Evolutionary conservation across 2,329 filamentous ascomycete genomes (phyloP), one percentile per base, ranked within the genome.

Genomic region (Penicillium thymicola): DNA sequence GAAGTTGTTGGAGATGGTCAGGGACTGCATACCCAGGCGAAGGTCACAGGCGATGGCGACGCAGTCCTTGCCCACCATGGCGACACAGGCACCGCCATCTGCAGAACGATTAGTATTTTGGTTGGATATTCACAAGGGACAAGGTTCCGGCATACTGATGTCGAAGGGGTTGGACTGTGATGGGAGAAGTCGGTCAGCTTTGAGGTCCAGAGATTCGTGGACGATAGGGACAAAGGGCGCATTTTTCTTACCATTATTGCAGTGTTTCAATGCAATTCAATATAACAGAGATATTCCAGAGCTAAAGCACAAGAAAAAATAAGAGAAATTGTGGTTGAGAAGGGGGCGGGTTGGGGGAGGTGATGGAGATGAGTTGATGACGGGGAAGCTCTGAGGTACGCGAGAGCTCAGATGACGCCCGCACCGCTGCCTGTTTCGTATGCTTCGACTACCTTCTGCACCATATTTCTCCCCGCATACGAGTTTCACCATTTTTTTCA

Each of bases 11-110:
- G 92, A 97, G 58, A 99, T 90, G 62, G 94, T 99, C 73, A 99
- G 84, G 72, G 94, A 85, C 81, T 99, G 94, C 73, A 97, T 88
- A 70, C 94, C 94, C 66, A 99, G 90, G 63, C 94, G 93, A 65
- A 99, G 90, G 79, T 99, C 94, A 82, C 94, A 99, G 76, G 94
- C 94, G 75, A 99, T 97, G 78, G 94, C 94, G 60, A 99, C 94
- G 78, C 94, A 99, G 86, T 97, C 92, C 81, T 99, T 97, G 82
- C 94, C 94, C 65, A 96, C 92, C 94, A 97, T 97, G 78, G 93
- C 93, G 66, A 97, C 92, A 79, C 89, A 93, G 81, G 93, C 93
- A 76, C 93, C 93, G 80, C 93, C 93, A 77, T 88, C 85, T 86
- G 63, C 44, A 43, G 27, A 52, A 10, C 25, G 1, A 40, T 68